Percentiles rank a stretch among this genome's conserved stretches.
Evolutionary conservation across 208 protist genomes (phyloP).

Genomic region (Leishmania amazonensis): DNA sequence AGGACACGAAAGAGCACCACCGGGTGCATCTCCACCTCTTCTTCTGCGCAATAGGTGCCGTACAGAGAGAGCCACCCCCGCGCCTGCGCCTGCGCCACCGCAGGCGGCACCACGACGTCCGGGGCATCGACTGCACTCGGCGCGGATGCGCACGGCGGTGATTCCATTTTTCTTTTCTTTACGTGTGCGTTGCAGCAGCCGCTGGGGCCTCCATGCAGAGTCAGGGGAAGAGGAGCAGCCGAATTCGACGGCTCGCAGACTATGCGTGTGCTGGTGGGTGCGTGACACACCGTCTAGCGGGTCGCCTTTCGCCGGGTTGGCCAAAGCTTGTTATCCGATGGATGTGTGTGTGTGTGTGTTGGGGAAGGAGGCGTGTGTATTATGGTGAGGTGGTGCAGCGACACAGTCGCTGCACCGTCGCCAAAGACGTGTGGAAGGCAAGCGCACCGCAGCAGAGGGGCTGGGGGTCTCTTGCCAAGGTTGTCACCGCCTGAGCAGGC

Average conservation of each 20-base stretch:
- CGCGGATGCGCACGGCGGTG: neutral
- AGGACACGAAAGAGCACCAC: constrained; percentile 19
- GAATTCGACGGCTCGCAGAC: neutral
- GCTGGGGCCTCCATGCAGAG: too few species aligned
- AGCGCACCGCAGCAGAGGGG: neutral
- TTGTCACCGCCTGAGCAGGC: neutral
- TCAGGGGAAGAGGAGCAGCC: neutral
- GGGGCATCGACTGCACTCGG: too few species aligned
- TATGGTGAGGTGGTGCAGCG: neutral
- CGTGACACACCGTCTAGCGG: neutral
- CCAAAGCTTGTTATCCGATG: neutral
- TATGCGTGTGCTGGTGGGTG: neutral
- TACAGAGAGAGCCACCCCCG: constrained; percentile 25
- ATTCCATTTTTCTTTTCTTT: neutral
- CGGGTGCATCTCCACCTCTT: constrained; percentile 17
- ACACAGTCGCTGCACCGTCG: too few species aligned
- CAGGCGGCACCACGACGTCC: neutral
- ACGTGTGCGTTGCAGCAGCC: too few species aligned
- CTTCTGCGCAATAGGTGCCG: constrained; percentile 14
- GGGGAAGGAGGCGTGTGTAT: too few species aligned
- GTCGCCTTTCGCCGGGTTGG: neutral
- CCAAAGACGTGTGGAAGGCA: neutral
- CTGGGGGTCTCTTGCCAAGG: neutral
- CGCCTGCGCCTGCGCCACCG: neutral
- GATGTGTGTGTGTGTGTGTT: neutral